Base-by-base conservation (phyloP, 345 rosid species). In the Trapa incisa region DNA sequence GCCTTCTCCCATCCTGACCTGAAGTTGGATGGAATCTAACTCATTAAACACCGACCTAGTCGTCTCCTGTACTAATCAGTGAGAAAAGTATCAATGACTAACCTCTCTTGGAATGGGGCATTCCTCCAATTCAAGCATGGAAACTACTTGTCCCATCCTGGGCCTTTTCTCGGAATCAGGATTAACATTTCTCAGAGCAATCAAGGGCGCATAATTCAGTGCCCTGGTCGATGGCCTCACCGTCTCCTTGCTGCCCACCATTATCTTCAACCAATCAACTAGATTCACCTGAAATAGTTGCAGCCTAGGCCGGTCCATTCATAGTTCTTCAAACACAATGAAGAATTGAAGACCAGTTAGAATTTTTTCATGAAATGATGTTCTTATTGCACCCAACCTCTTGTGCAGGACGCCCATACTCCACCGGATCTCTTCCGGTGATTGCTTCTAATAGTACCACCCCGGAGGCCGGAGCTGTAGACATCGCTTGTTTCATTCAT, bases 211-310 rank as follows among this genome's bases (percentile, higher is more conserved):
- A 8, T 97, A 87, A 66, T 95, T 95, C 41, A 95, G 73, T 47
- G 90, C 89, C 73, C 97, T 82, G 61, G 96, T 91, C 33, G 97
- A 82, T 70, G 99, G 99, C 80, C 82, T 85, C 29, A 72, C 82
- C 74, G 99, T 87, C 66, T 88, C 80, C 80, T 96, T 81, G 71
- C 76, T 89, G 66, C 93, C 97, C 3, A 95, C 97, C 97, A 94
- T 94, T 96, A 91, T 87, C 82, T 94, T 94, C 72, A 91, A 79
- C 99, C 99, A 94, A 75, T 94, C 97, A 16, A 94, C 96, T 70
- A 94, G 83, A 85, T 94, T 87, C 65, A 94, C 96, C 99, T 94
- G 75, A 69, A 75, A 76, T 22, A 22, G 29, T 22, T 22, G 29
- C 29, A 22, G 29, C 4, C 8, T 58, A 0, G 0, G 11, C 32